Percentiles rank a stretch among this genome's conserved stretches.
Evolutionary conservation across 192 early-diverging fungal genomes (phyloP).

Genomic region (Lunasporangiospora selenospora): DNA sequence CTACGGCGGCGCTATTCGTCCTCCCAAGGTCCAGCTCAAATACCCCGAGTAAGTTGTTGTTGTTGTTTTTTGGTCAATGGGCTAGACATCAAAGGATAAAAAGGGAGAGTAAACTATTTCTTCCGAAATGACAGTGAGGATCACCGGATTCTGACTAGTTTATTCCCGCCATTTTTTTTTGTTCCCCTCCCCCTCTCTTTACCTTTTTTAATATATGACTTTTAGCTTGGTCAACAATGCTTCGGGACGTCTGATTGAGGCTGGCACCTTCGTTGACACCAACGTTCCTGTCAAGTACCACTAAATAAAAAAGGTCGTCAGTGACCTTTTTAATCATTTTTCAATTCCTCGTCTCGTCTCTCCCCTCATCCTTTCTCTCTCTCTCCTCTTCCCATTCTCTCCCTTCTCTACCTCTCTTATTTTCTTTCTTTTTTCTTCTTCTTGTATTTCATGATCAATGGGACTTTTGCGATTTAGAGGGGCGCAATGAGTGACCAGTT

Average conservation of each 20-base stretch:
- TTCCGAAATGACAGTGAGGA: background rate
- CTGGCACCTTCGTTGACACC: constrained; percentile 4
- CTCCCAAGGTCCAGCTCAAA: constrained; percentile 42
- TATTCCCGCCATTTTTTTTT: background rate
- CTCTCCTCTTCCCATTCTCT: background rate
- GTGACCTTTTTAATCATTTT: no score
- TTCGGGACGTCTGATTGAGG: constrained; percentile 20
- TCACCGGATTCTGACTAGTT: background rate
- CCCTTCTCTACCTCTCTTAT: background rate
- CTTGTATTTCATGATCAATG: no score
- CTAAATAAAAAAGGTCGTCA: constrained; percentile 1
- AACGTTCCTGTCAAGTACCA: constrained; percentile 23
- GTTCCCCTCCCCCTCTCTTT: no score
- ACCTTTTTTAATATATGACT: background rate
- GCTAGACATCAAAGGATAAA: no score
- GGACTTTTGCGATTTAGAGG: no score
- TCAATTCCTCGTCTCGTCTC: no score
- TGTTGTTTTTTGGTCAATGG: no score
- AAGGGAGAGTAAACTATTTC: background rate
- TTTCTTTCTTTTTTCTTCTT: background rate
- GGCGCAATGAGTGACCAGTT: no score
- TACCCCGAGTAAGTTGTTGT: constrained; percentile 42
- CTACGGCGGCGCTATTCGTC: constrained; percentile 8
- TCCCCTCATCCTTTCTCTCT: background rate
- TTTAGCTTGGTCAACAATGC: constrained; percentile 26